Base-by-base conservation (phyloP, 495 filamentous ascomycete species). In the Daldinia concentrica region DNA sequence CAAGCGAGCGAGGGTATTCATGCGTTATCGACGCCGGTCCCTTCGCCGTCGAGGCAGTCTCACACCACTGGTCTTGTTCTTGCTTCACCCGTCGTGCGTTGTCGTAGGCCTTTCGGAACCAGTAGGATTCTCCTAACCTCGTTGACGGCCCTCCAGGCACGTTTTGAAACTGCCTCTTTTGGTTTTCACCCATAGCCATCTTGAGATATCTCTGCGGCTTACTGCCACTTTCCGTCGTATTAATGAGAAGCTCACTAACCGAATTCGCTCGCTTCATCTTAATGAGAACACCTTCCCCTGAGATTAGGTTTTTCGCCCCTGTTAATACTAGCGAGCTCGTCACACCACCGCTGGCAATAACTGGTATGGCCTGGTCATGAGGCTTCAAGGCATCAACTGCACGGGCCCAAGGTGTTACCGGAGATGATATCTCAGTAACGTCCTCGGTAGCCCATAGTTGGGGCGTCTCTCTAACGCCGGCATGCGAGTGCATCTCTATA, bases 131-230 rank as follows among this genome's bases (percentile, higher is more conserved):
- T 2, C 68, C 68, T 2, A 71, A 45, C n/a, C 68, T 56, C 12
- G 68, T 71, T 32, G 68, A 62, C 12, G 68, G 68, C 1, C 68
- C 68, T 39, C 37, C 79, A 6, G 75, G 68, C 51, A 74, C 78
- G 64, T 81, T 58, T 24, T 66, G 77, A 60, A 84, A 85, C 1
- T 82, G 78, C 1, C 77, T 2, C 66, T 80, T 79, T 1, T 85
- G 82, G 70, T 88, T 88, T 74, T 86, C 85, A 11, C 86, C 86
- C 70, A 85, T 87, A 4, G 86, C 86, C 86, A 88, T 87, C 74
- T 88, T 88, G 77, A 88, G 82, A 69, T 85, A 87, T 50, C 81
- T 71, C 54, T 82, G 79, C 36, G 82, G 77, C 48, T 84, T 74
- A 9, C 71, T 69, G 27, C 79, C 73, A 7, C 81, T 78, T 27